Percentiles rank a stretch among this genome's conserved stretches.
Conservation (phyloP, 257 asterid species). For the Lavandula angustifolia region DNA sequence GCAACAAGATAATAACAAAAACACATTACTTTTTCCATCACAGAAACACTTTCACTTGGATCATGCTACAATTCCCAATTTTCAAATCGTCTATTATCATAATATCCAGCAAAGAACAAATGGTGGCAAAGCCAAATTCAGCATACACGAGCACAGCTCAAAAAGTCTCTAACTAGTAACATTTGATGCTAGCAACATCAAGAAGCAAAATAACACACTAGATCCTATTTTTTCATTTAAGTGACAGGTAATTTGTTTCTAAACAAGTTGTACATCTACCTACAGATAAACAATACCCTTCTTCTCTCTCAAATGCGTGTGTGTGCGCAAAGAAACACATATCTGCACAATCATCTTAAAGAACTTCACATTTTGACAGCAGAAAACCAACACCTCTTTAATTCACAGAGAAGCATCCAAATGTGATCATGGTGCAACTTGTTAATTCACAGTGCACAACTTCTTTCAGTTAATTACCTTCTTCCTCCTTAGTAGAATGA, state of each 20-base stretch:
- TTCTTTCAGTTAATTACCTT: constrained; percentile 47
- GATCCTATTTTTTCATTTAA: constrained; percentile 8
- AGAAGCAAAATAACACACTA: neutral
- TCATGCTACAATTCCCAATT: constrained; percentile 16
- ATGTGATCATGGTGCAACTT: constrained; percentile 18
- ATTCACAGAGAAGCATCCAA: constrained; percentile 1
- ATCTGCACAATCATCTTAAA: neutral
- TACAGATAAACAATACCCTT: neutral
- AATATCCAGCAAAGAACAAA: neutral
- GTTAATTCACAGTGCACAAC: constrained; percentile 13
- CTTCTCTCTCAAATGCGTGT: constrained; percentile 4
- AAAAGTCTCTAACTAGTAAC: neutral
- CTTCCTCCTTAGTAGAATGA: constrained; percentile 74
- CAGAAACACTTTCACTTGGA: neutral
- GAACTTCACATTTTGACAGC: constrained; percentile 9
- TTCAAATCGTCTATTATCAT: neutral
- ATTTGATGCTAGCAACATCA: neutral
- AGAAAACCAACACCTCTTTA: constrained; percentile 3
- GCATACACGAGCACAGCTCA: neutral
- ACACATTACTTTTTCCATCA: neutral
- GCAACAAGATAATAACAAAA: neutral
- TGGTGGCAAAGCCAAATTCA: neutral
- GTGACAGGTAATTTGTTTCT: neutral
- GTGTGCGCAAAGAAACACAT: neutral
- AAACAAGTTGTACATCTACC: constrained; percentile 3